A percentile compares a stretch with the other conserved stretches of the same genome.
These are phyloP conservation scores for Apiospora hydei DNA, from an alignment of 2,329 filamentous ascomycete genomes.

Conservation along the genomic window DNA sequence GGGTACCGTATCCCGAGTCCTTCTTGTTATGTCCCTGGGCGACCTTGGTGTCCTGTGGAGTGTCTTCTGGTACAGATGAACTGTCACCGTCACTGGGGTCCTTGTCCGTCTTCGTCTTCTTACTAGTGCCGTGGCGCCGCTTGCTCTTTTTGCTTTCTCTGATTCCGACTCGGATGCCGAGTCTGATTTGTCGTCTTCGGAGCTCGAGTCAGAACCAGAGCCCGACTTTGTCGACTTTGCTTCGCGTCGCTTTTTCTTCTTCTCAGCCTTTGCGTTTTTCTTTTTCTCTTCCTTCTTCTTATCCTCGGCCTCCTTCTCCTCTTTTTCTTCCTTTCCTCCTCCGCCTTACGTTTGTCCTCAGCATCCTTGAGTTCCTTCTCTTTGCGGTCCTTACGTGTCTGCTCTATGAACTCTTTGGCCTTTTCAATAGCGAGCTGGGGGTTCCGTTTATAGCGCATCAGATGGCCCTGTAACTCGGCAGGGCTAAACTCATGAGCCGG, in stretches of 20 bases:
- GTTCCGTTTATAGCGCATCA: slow-evolving; percentile 63
- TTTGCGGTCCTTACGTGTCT: slow-evolving; percentile 52
- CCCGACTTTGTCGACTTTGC: background rate
- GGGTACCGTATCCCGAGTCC: slow-evolving; percentile 28
- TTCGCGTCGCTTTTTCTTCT: slow-evolving; percentile 24
- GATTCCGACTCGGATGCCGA: background rate
- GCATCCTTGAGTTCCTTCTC: slow-evolving; percentile 44
- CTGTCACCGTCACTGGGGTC: background rate
- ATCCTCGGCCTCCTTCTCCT: no score
- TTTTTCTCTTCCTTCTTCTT: slow-evolving; percentile 52
- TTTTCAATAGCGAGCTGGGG: slow-evolving; percentile 56
- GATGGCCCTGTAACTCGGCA: slow-evolving; percentile 66
- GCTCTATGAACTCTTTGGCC: slow-evolving; percentile 57
- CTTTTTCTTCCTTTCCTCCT: slow-evolving; percentile 38
- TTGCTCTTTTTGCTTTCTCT: slow-evolving; percentile 20
- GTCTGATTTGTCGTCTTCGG: background rate
- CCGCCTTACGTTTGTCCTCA: slow-evolving; percentile 41
- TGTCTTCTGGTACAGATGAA: background rate
- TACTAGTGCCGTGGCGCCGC: background rate
- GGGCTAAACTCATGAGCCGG: slow-evolving; percentile 65
- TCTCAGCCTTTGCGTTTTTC: slow-evolving; percentile 41
- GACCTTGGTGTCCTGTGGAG: background rate
- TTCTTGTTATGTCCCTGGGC: slow-evolving; percentile 15
- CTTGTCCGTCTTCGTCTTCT: background rate
- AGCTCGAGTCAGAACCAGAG: background rate